Evolutionary conservation across 2,329 filamentous ascomycete species (phyloP).

Genomic region (Fusarium avenaceum): DNA sequence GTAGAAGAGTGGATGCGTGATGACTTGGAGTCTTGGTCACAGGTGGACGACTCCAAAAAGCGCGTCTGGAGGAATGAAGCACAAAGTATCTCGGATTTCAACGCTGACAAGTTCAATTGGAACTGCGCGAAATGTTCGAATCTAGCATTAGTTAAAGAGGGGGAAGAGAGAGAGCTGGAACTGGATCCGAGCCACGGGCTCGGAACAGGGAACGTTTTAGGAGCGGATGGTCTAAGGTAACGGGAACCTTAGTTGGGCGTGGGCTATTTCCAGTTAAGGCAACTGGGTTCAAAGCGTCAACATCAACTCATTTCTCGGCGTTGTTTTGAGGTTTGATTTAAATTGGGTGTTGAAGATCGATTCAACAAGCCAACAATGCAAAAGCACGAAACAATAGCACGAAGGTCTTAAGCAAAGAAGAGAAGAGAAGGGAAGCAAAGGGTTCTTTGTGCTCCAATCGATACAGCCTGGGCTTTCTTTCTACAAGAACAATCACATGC

Average conservation of each 20-base stretch:
- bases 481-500: not conserved
- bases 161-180: slow-evolving; percentile 39
- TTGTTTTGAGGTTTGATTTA: slow-evolving; percentile 37
- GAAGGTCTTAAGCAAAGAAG: not conserved
- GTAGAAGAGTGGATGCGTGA: slow-evolving; percentile 29
- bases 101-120: slow-evolving; percentile 23
- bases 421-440: not conserved
- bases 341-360: slow-evolving; percentile 37
- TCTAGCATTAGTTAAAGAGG: slow-evolving; percentile 28
- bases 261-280: slow-evolving; percentile 43
- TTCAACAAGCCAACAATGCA: slow-evolving; percentile 4
- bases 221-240: slow-evolving; percentile 35
- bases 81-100: slow-evolving; percentile 30
- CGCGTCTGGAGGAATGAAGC: slow-evolving; percentile 32
- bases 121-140: slow-evolving; percentile 40
- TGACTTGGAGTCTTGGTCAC: slow-evolving; percentile 5
- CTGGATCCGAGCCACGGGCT: slow-evolving; percentile 34
- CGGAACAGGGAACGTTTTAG: slow-evolving; percentile 39
- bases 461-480: not conserved
- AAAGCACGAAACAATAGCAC: slow-evolving; percentile 14
- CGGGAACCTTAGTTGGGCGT: slow-evolving; percentile 29
- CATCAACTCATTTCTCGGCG: slow-evolving; percentile 33
- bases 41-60: slow-evolving; percentile 1
- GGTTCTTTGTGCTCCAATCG: not conserved
- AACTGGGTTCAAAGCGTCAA: slow-evolving; percentile 43